Conservation (phyloP, 108 stramenopile species). For the Skeletonema costatum region DNA sequence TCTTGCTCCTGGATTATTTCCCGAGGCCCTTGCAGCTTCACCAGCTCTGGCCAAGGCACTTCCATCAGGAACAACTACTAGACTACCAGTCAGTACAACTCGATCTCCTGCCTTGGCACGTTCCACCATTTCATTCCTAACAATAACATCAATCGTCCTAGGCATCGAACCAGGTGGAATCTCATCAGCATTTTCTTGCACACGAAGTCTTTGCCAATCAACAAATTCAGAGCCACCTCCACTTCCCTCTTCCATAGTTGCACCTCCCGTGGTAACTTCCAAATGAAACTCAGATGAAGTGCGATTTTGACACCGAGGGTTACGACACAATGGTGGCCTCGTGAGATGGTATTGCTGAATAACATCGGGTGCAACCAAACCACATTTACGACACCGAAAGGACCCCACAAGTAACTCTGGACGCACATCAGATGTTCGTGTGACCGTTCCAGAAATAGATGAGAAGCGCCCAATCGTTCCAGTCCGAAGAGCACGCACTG, state of each 20-base stretch:
- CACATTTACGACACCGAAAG: constrained; percentile 96
- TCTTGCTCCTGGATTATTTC: constrained; percentile 7
- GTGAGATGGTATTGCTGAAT: constrained; percentile 97
- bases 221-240: constrained; percentile 76
- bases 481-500: constrained; percentile 78
- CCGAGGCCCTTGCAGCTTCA: constrained; percentile 61
- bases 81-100: constrained; percentile 86
- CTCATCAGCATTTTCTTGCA: constrained; percentile 97
- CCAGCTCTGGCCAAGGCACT: constrained; percentile 88
- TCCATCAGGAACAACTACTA: constrained; percentile 96
- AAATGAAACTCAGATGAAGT: constrained; percentile 76
- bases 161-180: constrained; percentile 99
- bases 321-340: constrained; percentile 93
- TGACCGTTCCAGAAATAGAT: constrained; percentile 91
- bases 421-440: constrained; percentile 95
- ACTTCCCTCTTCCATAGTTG: background rate
- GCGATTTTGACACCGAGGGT: constrained; percentile 86
- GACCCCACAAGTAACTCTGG: constrained; percentile 95
- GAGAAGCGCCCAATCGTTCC: constrained; percentile 80
- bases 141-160: constrained; percentile 91
- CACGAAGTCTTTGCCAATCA: constrained; percentile 97
- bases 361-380: constrained; percentile 70
- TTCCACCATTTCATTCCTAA: constrained; percentile 97
- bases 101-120: constrained; percentile 97
- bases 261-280: constrained; percentile 35